Evolutionary conservation across 257 asterid species (phyloP).

Genomic region (Dorcoceras hygrometricum): DNA sequence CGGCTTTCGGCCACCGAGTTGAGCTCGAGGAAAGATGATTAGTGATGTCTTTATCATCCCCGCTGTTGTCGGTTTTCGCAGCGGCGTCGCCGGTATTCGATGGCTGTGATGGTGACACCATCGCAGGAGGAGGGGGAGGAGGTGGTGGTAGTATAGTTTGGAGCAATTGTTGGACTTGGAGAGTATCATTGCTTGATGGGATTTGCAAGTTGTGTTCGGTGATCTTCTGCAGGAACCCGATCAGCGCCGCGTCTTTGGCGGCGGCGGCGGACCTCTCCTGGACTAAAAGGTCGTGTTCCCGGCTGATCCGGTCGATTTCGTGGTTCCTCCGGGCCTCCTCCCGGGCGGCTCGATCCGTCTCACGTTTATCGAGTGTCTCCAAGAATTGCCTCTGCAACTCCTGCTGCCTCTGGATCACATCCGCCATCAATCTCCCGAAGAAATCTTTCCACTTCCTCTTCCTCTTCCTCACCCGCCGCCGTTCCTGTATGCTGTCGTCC

Average conservation of each 20-base stretch:
- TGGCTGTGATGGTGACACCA: conserved; percentile 2
- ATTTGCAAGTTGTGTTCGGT: conserved; percentile 33
- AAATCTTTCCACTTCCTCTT: conserved; percentile 30
- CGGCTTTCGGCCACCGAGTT: conserved; percentile 45
- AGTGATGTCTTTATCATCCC: too few species aligned
- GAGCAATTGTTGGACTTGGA: conserved; percentile 1
- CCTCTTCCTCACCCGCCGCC: conserved; percentile 1
- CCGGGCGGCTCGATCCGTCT: conserved; percentile 36
- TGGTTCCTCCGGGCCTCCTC: conserved; percentile 47
- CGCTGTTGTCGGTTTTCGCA: too few species aligned
- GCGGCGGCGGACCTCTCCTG: conserved; percentile 38
- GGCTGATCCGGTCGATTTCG: conserved; percentile 33
- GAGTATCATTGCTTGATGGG: neutral
- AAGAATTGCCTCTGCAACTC: conserved; percentile 36
- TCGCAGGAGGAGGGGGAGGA: too few species aligned
- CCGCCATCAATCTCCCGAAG: conserved; percentile 37
- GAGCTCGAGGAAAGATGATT: conserved; percentile 10
- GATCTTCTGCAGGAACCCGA: conserved; percentile 36
- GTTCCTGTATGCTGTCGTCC: neutral
- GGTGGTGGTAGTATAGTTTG: neutral
- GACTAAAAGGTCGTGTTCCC: conserved; percentile 34
- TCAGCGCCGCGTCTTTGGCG: conserved; percentile 37
- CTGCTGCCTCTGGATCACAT: conserved; percentile 41
- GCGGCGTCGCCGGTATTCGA: neutral
- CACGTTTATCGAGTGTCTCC: conserved; percentile 34